Conservation (phyloP, 345 rosid genomes). For the Arabis hirsuta region DNA sequence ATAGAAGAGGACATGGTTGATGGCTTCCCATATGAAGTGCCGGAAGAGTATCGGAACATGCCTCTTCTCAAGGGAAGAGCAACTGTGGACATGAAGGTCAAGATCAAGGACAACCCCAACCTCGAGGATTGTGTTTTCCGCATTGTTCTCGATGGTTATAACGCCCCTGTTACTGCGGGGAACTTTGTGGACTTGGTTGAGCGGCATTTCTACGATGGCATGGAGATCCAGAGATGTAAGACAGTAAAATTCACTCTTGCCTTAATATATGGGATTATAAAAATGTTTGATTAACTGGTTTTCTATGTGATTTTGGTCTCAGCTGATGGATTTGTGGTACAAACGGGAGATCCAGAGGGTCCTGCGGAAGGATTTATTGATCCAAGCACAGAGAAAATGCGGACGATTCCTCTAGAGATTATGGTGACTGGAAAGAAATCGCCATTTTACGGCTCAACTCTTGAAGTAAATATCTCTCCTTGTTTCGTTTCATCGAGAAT, state of each 20-base stretch:
- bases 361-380: constrained; percentile 96
- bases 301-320: constrained; percentile 39
- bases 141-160: constrained; percentile 93
- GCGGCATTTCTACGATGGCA: constrained; percentile 95
- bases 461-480: constrained; percentile 58
- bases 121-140: constrained; percentile 79
- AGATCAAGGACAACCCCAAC: constrained; percentile 95
- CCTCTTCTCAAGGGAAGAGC: constrained; percentile 98
- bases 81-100: constrained; percentile 95
- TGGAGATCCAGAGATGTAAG: constrained; percentile 98
- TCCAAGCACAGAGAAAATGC: constrained; percentile 89
- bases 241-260: not conserved
- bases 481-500: not conserved
- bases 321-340: constrained; percentile 99
- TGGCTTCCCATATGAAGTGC: constrained; percentile 92
- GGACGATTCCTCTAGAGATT: constrained; percentile 86
- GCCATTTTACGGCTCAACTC: constrained; percentile 81
- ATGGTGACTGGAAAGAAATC: constrained; percentile 79
- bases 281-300: not conserved
- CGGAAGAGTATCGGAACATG: constrained; percentile 77
- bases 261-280: not conserved
- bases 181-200: constrained; percentile 91
- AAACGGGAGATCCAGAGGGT: constrained; percentile 99
- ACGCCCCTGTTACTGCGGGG: constrained; percentile 95
- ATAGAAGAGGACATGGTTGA: constrained; percentile 99